These are phyloP conservation scores for Zygosaccharomyces bailii DNA, from an alignment of 805 yeast genomes.

Conservation along the genomic window DNA sequence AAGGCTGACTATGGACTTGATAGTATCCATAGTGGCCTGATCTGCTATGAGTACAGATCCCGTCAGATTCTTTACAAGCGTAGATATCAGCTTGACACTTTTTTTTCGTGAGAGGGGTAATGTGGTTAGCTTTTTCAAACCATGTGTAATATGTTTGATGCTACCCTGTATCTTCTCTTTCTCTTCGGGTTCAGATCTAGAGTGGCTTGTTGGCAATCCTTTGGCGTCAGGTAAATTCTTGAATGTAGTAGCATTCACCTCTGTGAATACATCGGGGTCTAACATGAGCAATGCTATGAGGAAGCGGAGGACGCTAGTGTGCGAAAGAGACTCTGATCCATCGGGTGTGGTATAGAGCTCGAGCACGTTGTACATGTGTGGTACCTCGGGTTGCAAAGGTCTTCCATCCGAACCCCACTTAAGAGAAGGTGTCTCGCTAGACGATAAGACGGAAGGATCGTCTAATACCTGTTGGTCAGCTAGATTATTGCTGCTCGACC, in stretches of 20 bases:
- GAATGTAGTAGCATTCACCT: constrained; percentile 25
- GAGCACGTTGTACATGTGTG: constrained; percentile 22
- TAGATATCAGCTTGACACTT: constrained; percentile 22
- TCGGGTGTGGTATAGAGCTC: constrained; percentile 27
- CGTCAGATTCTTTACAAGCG: constrained; percentile 29
- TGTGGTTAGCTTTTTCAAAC: constrained; percentile 27
- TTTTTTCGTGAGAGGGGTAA: constrained; percentile 22
- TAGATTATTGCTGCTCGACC: not conserved
- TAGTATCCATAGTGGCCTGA: constrained; percentile 25
- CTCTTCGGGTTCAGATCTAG: constrained; percentile 11
- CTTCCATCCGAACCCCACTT: constrained; percentile 8
- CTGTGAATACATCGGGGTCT: constrained; percentile 27
- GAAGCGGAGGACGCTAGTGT: constrained; percentile 29
- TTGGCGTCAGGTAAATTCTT: constrained; percentile 23
- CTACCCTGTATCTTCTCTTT: constrained; percentile 14
- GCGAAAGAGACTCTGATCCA: constrained; percentile 29
- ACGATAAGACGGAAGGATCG: not conserved
- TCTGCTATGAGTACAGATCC: constrained; percentile 28
- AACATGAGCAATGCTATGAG: constrained; percentile 26
- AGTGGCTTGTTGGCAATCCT: not conserved
- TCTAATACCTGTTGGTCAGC: not conserved
- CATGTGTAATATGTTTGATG: constrained; percentile 24
- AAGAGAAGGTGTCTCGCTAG: not conserved
- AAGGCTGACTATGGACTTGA: constrained; percentile 22
- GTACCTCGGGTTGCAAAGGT: constrained; percentile 9